Evolutionary conservation across 1,139 yeast species (phyloP).

Genomic region (Wickerhamomyces sp.): DNA sequence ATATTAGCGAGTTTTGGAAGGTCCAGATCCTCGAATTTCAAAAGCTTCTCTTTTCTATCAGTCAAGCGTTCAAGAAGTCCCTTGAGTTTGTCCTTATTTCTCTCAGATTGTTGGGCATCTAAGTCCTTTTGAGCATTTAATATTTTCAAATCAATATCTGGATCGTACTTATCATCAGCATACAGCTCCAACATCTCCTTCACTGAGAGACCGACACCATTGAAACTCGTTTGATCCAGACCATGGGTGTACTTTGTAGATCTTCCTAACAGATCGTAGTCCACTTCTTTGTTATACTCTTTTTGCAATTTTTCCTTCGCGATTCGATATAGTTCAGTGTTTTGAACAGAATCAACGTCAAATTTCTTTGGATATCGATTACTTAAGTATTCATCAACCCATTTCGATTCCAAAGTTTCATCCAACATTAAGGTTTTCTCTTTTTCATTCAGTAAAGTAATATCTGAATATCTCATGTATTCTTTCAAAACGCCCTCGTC

Average conservation of each 20-base stretch:
- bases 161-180: not conserved
- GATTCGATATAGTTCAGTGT: not conserved
- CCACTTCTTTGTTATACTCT: not conserved
- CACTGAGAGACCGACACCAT: not conserved
- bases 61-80: not conserved
- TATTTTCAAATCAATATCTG: constrained; percentile 1
- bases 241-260: not conserved
- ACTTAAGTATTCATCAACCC: not conserved
- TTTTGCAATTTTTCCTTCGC: not conserved
- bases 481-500: constrained; percentile 1
- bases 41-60: too few relatives aligned
- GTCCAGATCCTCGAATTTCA: not conserved
- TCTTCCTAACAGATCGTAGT: not conserved
- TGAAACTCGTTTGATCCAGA: not conserved
- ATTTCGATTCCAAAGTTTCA: not conserved
- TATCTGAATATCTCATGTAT: constrained; percentile 1
- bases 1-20: not conserved
- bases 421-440: constrained; percentile 1
- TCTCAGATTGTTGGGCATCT: not conserved
- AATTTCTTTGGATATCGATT: not conserved
- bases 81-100: not conserved
- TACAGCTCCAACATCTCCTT: not conserved
- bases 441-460: constrained; percentile 4
- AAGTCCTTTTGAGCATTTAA: not conserved
- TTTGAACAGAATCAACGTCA: too few relatives aligned